Conservation (phyloP, 164 flowering plant genomes). For the Nelumbo lutea region DNA sequence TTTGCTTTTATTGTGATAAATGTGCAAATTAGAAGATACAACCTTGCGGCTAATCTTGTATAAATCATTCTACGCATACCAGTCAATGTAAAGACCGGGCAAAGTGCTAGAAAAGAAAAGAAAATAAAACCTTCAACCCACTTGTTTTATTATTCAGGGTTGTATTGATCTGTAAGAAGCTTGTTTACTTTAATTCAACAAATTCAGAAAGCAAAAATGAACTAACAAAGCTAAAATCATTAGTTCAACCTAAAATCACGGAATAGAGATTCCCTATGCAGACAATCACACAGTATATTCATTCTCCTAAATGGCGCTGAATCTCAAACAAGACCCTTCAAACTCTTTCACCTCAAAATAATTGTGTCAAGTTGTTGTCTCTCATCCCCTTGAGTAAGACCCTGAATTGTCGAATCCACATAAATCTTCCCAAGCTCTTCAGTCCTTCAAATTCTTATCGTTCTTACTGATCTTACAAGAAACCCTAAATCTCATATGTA, state of each 20-base stretch:
- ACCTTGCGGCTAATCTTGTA: slow-evolving; percentile 16
- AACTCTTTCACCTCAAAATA: slow-evolving; percentile 24
- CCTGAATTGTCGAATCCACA: slow-evolving; percentile 53
- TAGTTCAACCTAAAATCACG: background rate
- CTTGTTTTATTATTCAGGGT: too few species aligned
- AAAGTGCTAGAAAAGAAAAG: background rate
- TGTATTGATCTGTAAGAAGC: background rate
- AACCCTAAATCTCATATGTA: slow-evolving; percentile 66
- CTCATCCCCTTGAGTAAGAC: slow-evolving; percentile 41
- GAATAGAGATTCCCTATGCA: background rate
- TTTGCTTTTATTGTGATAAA: slow-evolving; percentile 34
- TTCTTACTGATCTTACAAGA: slow-evolving; percentile 20
- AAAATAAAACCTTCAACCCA: too few species aligned
- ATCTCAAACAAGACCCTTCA: too few species aligned
- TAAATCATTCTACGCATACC: slow-evolving; percentile 21
- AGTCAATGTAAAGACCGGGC: background rate
- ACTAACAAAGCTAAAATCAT: background rate
- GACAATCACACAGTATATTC: too few species aligned
- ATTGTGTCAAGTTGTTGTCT: slow-evolving; percentile 72
- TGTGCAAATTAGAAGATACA: slow-evolving; percentile 20
- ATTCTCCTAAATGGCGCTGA: too few species aligned
- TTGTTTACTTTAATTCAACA: background rate
- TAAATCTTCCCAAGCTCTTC: slow-evolving; percentile 73
- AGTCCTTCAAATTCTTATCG: slow-evolving; percentile 24
- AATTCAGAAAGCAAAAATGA: background rate